Percentiles rank a stretch among this genome's conserved stretches.
Evolutionary conservation across 257 asterid species (phyloP).

Genomic region (Nicotiana sylvestris): DNA sequence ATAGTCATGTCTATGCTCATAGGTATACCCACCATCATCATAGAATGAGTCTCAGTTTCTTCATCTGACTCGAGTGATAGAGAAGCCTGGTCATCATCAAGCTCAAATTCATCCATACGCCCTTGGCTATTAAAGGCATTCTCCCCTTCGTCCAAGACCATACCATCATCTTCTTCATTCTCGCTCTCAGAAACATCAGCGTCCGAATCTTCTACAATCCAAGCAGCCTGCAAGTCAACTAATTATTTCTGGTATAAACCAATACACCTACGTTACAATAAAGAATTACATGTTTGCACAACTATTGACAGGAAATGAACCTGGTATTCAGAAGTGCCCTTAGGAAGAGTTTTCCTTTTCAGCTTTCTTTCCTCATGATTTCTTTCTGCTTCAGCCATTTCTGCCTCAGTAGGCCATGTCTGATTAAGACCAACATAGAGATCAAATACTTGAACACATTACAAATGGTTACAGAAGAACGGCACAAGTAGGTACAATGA

Average conservation of each 20-base stretch:
- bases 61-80: conserved; percentile 70
- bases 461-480: conserved; percentile 5
- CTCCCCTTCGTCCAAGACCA: conserved; percentile 73
- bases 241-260: background rate
- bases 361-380: conserved; percentile 44
- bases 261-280: background rate
- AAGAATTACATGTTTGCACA: background rate
- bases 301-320: conserved; percentile 27
- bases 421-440: conserved; percentile 29
- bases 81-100: conserved; percentile 77
- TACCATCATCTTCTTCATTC: conserved; percentile 64
- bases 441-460: background rate
- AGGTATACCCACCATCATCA: conserved; percentile 65
- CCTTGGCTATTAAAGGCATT: conserved; percentile 35
- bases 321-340: conserved; percentile 92
- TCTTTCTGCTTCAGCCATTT: conserved; percentile 87
- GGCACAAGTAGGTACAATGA: conserved; percentile 5
- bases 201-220: conserved; percentile 86
- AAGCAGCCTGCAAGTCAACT: conserved; percentile 69
- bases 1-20: background rate
- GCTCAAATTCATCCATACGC: conserved; percentile 41
- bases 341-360: conserved; percentile 64
- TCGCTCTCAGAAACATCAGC: conserved; percentile 58
- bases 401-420: conserved; percentile 99
- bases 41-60: conserved; percentile 72